Percentiles rank a stretch among this genome's conserved stretches.
phyloP scores from a whole-genome alignment of 345 rosid genomes.

The Eucalyptus tenuipes region DNA sequence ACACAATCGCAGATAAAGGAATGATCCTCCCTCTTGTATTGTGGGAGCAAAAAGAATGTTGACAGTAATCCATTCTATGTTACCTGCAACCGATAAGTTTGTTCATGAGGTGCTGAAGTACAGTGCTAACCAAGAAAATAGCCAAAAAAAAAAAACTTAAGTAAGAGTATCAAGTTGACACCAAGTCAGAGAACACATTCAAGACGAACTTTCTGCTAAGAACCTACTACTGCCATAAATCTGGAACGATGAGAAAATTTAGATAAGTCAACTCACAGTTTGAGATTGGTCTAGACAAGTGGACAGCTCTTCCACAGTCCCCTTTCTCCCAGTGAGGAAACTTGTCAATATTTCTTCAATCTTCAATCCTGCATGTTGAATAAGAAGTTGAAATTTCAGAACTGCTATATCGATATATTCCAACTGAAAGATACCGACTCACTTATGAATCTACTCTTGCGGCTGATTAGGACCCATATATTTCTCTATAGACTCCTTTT shows the following conservation, averaged over 20 bases:
- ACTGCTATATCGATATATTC: neutral
- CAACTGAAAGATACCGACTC: neutral
- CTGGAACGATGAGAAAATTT: neutral
- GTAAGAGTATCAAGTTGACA: neutral
- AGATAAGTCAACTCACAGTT: neutral
- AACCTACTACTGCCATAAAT: neutral
- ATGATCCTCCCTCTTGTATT: neutral
- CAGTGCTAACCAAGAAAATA: neutral
- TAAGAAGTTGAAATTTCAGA: neutral
- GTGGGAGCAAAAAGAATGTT: neutral
- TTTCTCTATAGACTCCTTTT: conserved; percentile 96
- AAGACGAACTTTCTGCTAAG: neutral
- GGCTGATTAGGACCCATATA: conserved; percentile 62
- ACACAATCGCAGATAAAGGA: neutral
- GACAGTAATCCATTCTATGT: neutral
- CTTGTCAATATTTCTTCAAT: neutral
- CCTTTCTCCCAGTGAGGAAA: neutral
- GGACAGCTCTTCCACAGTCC: neutral
- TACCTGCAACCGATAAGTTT: neutral
- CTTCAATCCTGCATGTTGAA: neutral
- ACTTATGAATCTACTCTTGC: conserved; percentile 13
- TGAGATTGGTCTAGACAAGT: neutral
- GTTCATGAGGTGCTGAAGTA: neutral
- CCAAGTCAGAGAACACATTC: neutral
- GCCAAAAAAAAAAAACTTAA: neutral